phyloP scores from a whole-genome alignment of 2,329 filamentous ascomycete genomes.

The Zasmidium cellare region DNA sequence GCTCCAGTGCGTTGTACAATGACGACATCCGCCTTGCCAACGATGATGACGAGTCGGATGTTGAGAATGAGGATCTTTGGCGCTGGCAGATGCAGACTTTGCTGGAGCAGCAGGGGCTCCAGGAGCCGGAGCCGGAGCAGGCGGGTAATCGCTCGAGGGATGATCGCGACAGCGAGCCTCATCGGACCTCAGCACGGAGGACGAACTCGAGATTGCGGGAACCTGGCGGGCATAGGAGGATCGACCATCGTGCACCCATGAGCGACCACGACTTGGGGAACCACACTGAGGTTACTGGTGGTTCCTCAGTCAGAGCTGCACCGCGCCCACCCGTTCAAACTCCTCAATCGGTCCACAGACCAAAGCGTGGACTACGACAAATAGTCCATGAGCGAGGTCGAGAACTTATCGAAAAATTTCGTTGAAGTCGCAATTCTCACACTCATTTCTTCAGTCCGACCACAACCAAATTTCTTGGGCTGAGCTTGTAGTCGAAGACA shows the following conservation, averaged over 20 bases:
- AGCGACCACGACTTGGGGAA: neutral
- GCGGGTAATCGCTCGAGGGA: neutral
- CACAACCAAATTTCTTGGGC: slow-evolving; percentile 88
- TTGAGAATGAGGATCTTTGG: neutral
- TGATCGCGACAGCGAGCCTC: neutral
- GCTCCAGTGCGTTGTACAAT: neutral
- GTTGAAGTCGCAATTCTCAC: neutral
- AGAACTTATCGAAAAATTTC: neutral
- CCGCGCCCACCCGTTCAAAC: neutral
- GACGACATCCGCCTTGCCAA: neutral
- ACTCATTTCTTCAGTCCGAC: slow-evolving; percentile 75
- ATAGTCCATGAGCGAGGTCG: neutral
- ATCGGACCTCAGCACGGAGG: neutral
- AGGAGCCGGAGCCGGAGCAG: neutral
- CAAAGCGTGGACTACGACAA: neutral
- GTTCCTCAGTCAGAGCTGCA: neutral
- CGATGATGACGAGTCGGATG: neutral
- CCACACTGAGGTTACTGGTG: neutral
- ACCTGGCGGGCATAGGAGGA: neutral
- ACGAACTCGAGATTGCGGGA: neutral
- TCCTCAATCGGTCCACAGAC: neutral
- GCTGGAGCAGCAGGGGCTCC: neutral
- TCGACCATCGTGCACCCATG: neutral
- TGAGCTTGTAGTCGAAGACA: slow-evolving; percentile 84
- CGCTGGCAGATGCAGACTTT: neutral